Evolutionary conservation across 306 rosid genomes (phyloP).

Genomic region (Dryas octopetala): DNA sequence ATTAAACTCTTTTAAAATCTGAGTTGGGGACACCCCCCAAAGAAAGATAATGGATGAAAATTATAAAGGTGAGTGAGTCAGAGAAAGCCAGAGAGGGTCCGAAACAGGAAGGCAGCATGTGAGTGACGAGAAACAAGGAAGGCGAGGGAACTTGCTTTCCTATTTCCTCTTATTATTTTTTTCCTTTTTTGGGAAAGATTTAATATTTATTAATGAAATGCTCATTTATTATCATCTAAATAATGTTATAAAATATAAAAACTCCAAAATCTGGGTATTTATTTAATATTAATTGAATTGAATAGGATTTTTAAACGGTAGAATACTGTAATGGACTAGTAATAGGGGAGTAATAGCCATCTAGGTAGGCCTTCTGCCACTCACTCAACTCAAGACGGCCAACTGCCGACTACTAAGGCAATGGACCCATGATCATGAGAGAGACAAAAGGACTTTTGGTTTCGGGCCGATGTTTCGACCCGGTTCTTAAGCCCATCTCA

Average conservation of each 20-base stretch:
- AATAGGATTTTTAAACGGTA: background rate
- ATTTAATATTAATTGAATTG: background rate
- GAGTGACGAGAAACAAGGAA: conserved; percentile 54
- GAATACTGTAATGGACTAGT: background rate
- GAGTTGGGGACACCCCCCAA: no score
- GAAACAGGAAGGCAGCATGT: conserved; percentile 43
- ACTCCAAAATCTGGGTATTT: background rate
- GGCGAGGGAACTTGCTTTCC: conserved; percentile 45
- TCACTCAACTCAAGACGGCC: no score
- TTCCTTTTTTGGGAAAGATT: background rate
- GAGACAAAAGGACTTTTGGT: no score
- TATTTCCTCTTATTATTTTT: conserved; percentile 22
- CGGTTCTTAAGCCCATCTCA: no score
- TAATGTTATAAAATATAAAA: background rate
- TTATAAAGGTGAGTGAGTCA: conserved; percentile 19
- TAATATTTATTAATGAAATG: background rate
- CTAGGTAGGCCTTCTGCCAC: no score
- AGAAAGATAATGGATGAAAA: conserved; percentile 28
- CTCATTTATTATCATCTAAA: background rate
- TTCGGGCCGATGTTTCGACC: no score
- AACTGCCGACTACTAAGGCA: no score
- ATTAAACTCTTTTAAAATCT: no score
- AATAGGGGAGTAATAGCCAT: no score
- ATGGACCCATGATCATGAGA: no score
- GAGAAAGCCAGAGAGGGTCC: conserved; percentile 35